Percentiles rank a stretch among this genome's conserved stretches.
phyloP scores from a whole-genome alignment of 2,329 filamentous ascomycete species.

The Thyridium curvatum region DNA sequence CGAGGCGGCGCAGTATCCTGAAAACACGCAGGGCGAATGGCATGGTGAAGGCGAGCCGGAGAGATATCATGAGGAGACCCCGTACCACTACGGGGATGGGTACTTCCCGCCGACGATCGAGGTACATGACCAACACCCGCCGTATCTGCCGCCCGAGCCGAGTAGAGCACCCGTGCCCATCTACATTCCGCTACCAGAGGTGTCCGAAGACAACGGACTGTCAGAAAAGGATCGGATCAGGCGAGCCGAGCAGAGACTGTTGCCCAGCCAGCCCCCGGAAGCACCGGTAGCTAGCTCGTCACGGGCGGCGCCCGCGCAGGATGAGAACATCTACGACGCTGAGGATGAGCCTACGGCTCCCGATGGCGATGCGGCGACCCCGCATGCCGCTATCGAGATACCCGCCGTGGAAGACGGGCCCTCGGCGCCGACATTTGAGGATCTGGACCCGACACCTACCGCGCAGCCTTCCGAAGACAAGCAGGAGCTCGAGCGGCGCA shows the following conservation, averaged over 20 bases:
- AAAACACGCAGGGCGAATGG: slow-evolving; percentile 1
- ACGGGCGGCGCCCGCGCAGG: slow-evolving; percentile 23
- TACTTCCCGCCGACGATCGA: not conserved
- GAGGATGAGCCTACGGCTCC: slow-evolving; percentile 27
- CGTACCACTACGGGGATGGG: not conserved
- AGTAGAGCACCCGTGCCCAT: slow-evolving; percentile 27
- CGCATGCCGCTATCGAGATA: slow-evolving; percentile 13
- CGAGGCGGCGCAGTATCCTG: slow-evolving; percentile 5
- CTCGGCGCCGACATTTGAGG: slow-evolving; percentile 40
- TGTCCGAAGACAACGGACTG: slow-evolving; percentile 53
- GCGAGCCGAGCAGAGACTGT: slow-evolving; percentile 68
- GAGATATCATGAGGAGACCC: not conserved
- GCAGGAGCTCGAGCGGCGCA: slow-evolving; percentile 64
- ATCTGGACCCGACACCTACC: slow-evolving; percentile 19
- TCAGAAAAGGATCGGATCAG: slow-evolving; percentile 79
- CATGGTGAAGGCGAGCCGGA: too few relatives aligned
- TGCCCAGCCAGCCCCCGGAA: slow-evolving; percentile 72
- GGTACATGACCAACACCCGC: not conserved
- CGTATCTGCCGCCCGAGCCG: slow-evolving; percentile 5
- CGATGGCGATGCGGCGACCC: slow-evolving; percentile 6
- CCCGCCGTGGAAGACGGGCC: slow-evolving; percentile 23
- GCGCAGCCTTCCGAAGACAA: slow-evolving; percentile 60
- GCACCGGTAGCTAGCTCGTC: slow-evolving; percentile 33
- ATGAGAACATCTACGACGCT: slow-evolving; percentile 47
- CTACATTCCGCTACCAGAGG: slow-evolving; percentile 53